These are phyloP conservation scores for Phytopythium montanum DNA, from an alignment of 352 stramenopile species.

Conservation along the genomic window DNA sequence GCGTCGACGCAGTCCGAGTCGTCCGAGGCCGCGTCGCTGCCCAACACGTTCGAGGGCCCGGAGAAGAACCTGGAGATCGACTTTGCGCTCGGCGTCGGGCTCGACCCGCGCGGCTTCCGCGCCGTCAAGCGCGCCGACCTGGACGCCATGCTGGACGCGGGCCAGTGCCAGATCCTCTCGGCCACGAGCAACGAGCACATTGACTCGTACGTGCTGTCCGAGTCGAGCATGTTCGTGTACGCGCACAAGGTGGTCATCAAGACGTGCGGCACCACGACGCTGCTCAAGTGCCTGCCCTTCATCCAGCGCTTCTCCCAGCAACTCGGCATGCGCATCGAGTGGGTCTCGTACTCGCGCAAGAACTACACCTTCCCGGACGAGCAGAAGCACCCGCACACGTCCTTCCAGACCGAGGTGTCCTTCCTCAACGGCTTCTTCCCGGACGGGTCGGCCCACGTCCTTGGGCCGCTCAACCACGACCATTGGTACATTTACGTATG, in stretches of 20 bases:
- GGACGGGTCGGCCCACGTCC: constrained; percentile 77
- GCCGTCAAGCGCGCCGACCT: constrained; percentile 84
- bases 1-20: constrained; percentile 69
- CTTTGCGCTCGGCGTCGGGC: constrained; percentile 78
- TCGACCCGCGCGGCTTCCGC: constrained; percentile 84
- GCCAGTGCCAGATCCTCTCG: constrained; percentile 97
- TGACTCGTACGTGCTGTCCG: constrained; percentile 94
- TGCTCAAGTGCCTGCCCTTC: constrained; percentile 91
- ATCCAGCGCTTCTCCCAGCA: constrained; percentile 78
- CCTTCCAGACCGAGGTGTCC: constrained; percentile 96
- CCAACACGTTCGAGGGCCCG: constrained; percentile 96
- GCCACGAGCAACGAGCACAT: constrained; percentile 96
- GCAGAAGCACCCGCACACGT: constrained; percentile 96
- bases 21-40: constrained; percentile 45
- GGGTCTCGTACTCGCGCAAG: constrained; percentile 98
- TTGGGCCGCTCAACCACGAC: constrained; percentile 96
- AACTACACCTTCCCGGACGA: constrained; percentile 99
- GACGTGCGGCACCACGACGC: constrained; percentile 99
- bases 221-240: constrained; percentile 99
- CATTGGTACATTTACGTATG: constrained; percentile 99
- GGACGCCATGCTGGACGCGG: constrained; percentile 93
- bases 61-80: constrained; percentile 97
- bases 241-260: constrained; percentile 99
- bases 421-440: constrained; percentile 93
- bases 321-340: constrained; percentile 96